phyloP scores from a whole-genome alignment of 129 eudicot species.

The Chrysanthemum lavandulifolium region DNA sequence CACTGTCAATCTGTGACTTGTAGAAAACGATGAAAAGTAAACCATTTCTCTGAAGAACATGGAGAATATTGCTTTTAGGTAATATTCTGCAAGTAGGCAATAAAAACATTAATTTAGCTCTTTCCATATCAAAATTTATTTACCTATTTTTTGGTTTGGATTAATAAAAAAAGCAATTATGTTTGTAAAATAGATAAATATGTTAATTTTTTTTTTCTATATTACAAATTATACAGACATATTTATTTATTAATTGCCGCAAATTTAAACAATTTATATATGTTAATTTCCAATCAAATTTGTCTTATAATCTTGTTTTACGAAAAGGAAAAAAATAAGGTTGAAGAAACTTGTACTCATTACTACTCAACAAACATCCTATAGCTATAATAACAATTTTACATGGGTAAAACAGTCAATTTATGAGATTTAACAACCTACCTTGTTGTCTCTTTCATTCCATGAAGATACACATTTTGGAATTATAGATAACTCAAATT shows the following conservation, averaged over 20 bases:
- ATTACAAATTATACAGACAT: too few species aligned
- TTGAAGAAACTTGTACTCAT: neutral
- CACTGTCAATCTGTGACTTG: neutral
- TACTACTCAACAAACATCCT: too few species aligned
- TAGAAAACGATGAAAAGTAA: neutral
- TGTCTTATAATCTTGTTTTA: neutral
- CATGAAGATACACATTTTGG: slow-evolving; percentile 27
- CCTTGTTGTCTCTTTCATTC: slow-evolving; percentile 10
- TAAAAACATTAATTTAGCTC: neutral
- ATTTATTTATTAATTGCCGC: too few species aligned
- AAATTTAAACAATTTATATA: too few species aligned
- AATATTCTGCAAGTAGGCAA: slow-evolving; percentile 14
- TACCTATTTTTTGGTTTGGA: neutral
- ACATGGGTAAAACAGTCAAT: neutral
- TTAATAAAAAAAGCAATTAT: too few species aligned
- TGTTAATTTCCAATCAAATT: too few species aligned
- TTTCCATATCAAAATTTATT: neutral
- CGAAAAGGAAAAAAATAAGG: neutral
- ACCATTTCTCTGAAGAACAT: slow-evolving; percentile 1
- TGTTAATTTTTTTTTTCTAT: too few species aligned
- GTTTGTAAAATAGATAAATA: neutral
- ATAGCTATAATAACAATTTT: too few species aligned
- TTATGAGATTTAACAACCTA: slow-evolving; percentile 9
- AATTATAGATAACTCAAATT: slow-evolving; percentile 20
- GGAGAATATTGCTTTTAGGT: slow-evolving; percentile 12